Conservation (phyloP, 345 rosid genomes). For the Populus simonii region DNA sequence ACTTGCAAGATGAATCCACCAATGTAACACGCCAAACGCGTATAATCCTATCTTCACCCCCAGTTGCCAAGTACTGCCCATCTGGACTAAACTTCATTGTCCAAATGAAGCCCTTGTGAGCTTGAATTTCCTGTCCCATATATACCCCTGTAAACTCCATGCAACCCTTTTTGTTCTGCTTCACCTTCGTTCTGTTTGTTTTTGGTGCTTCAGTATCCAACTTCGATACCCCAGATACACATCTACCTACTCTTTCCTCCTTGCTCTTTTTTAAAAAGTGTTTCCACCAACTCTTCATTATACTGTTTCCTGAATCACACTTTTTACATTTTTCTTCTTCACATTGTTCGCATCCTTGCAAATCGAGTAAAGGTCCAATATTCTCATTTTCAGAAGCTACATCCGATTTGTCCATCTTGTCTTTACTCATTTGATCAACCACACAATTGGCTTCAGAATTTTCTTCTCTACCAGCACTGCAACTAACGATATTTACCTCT, state of each 20-base stretch:
- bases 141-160: slow-evolving; percentile 68
- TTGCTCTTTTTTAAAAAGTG: slow-evolving; percentile 29
- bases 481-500: slow-evolving; percentile 27
- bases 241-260: neutral
- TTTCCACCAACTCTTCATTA: slow-evolving; percentile 52
- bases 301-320: slow-evolving; percentile 26
- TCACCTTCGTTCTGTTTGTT: slow-evolving; percentile 50
- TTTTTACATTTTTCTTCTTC: slow-evolving; percentile 14
- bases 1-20: slow-evolving; percentile 30
- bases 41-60: slow-evolving; percentile 80
- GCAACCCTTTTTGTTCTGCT: slow-evolving; percentile 56
- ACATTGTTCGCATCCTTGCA: slow-evolving; percentile 11
- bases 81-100: slow-evolving; percentile 84
- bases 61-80: slow-evolving; percentile 72
- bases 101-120: slow-evolving; percentile 71
- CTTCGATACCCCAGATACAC: slow-evolving; percentile 11
- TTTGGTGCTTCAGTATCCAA: slow-evolving; percentile 12
- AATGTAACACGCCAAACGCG: slow-evolving; percentile 66
- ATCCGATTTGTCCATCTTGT: slow-evolving; percentile 8
- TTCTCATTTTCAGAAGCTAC: slow-evolving; percentile 11
- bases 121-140: slow-evolving; percentile 59
- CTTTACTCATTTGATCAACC: slow-evolving; percentile 40
- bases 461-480: slow-evolving; percentile 35
- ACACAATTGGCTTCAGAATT: slow-evolving; percentile 36
- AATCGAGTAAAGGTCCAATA: neutral